phyloP scores from a whole-genome alignment of 1,284 basidiomycete genomes.

The Ganoderma lingzhi region DNA sequence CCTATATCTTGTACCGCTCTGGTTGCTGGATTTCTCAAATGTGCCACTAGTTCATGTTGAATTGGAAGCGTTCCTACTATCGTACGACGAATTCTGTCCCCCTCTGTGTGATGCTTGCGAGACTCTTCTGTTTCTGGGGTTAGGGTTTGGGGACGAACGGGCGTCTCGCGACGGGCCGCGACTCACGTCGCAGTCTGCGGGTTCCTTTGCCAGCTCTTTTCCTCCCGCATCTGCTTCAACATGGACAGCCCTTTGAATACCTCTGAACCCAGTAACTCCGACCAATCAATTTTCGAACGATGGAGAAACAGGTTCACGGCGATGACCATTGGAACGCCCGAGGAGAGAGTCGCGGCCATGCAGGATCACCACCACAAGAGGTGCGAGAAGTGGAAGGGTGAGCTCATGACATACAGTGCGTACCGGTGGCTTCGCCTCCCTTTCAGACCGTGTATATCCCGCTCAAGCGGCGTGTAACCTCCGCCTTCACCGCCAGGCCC shows the following conservation, averaged over 20 bases:
- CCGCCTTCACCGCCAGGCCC: constrained; percentile 64
- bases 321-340: constrained; percentile 62
- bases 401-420: constrained; percentile 62
- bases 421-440: constrained; percentile 37
- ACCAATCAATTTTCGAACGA: constrained; percentile 53
- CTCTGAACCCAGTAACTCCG: constrained; percentile 19
- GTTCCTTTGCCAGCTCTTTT: neutral
- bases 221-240: constrained; percentile 11
- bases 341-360: constrained; percentile 56
- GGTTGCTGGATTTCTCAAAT: neutral
- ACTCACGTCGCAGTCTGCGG: no score
- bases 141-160: neutral
- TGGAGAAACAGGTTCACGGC: constrained; percentile 62
- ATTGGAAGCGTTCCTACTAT: no score
- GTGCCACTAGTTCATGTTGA: no score
- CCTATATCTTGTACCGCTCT: no score
- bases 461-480: constrained; percentile 12
- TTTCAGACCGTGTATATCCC: constrained; percentile 24
- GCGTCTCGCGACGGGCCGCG: neutral
- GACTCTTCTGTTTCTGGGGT: neutral
- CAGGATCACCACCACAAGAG: constrained; percentile 50
- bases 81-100: no score
- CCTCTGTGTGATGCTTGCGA: no score
- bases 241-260: constrained; percentile 24
- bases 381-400: constrained; percentile 67